Evolutionary conservation across 2,329 filamentous ascomycete genomes (phyloP).

Genomic region (Pyrenophora graminea): DNA sequence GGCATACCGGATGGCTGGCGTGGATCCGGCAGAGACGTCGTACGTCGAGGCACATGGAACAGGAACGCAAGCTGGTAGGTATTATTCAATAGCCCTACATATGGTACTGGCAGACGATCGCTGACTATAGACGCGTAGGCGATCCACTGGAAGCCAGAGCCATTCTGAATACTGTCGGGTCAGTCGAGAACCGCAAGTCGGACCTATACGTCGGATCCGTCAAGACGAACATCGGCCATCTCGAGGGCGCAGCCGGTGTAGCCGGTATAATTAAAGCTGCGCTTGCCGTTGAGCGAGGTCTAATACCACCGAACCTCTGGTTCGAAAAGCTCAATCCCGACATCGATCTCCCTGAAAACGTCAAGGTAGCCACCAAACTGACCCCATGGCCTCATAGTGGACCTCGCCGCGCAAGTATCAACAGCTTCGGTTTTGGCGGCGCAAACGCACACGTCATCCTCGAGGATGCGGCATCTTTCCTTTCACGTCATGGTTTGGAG

Average conservation of each 20-base stretch:
- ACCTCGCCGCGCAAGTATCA: slow-evolving; percentile 49
- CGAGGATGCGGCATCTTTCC: slow-evolving; percentile 8
- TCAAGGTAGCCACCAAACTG: slow-evolving; percentile 7
- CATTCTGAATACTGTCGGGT: slow-evolving; percentile 28
- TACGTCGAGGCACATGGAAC: slow-evolving; percentile 52
- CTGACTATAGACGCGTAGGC: slow-evolving; percentile 34
- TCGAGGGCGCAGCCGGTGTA: slow-evolving; percentile 34
- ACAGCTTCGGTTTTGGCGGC: slow-evolving; percentile 54
- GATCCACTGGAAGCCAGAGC: slow-evolving; percentile 39
- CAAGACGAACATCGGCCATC: slow-evolving; percentile 42
- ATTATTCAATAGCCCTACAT: no score
- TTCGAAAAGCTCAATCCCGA: slow-evolving; percentile 11
- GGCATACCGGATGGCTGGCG: slow-evolving; percentile 26
- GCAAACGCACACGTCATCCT: slow-evolving; percentile 42
- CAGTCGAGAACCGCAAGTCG: slow-evolving; percentile 24
- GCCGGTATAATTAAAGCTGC: slow-evolving; percentile 44
- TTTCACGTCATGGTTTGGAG: slow-evolving; percentile 2
- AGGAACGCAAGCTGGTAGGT: slow-evolving; percentile 51
- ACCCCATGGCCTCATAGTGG: slow-evolving; percentile 27
- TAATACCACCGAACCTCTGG: slow-evolving; percentile 43
- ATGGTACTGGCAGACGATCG: no score
- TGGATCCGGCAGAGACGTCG: slow-evolving; percentile 30
- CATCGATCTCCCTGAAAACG: slow-evolving; percentile 1
- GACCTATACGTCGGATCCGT: slow-evolving; percentile 33
- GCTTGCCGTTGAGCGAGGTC: slow-evolving; percentile 48